Percentiles rank a stretch among this genome's conserved stretches.
Evolutionary conservation across 2,329 filamentous ascomycete genomes (phyloP).

Genomic region (Beauveria brongniartii): DNA sequence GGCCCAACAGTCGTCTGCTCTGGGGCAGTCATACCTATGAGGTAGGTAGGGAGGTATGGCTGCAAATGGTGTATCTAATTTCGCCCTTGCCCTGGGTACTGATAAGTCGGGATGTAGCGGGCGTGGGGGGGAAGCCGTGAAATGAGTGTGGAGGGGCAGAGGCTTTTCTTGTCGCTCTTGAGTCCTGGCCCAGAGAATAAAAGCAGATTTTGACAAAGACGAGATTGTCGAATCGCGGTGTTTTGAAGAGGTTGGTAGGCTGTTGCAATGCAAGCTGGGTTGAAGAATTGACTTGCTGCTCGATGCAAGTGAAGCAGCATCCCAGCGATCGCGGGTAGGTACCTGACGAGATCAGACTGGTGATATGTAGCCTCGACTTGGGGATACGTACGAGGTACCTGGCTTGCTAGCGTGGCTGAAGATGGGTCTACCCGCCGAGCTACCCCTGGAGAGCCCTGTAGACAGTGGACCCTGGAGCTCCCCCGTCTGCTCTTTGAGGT

Average conservation of each 20-base stretch:
- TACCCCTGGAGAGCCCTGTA: neutral
- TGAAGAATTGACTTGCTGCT: neutral
- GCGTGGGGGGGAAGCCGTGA: neutral
- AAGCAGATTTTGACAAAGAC: neutral
- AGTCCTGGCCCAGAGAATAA: neutral
- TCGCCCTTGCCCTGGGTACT: neutral
- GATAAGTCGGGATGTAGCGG: no score
- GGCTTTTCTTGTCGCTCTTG: neutral
- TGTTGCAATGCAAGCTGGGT: neutral
- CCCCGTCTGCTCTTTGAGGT: neutral
- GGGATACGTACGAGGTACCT: neutral
- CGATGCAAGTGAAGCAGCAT: neutral
- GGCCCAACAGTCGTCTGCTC: neutral
- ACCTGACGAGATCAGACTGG: neutral
- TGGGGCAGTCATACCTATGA: neutral
- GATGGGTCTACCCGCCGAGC: neutral
- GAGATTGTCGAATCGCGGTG: neutral
- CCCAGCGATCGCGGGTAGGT: no score
- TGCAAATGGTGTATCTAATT: neutral
- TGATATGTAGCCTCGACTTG: neutral
- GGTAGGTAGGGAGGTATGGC: neutral
- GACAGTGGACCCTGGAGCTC: no score
- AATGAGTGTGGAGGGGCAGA: neutral
- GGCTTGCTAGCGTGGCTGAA: neutral
- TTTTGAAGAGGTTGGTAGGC: neutral